Conservation (phyloP, 805 yeast species). For the Myxozyma sirexii region DNA sequence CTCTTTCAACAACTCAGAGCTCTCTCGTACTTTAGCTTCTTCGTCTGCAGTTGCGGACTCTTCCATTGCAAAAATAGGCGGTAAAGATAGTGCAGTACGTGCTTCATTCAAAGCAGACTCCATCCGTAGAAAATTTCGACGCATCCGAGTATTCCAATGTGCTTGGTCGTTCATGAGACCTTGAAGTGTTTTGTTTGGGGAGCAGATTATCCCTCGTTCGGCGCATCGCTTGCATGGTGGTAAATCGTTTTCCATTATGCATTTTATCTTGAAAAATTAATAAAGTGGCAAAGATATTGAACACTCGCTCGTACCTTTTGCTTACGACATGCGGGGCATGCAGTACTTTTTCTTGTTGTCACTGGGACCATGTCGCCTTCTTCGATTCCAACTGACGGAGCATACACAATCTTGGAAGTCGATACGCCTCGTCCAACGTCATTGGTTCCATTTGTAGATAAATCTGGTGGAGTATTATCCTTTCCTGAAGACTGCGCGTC, state of each 20-base stretch:
- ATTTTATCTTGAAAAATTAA: conserved; percentile 17
- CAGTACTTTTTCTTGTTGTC: conserved; percentile 22
- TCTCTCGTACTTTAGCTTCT: conserved; percentile 18
- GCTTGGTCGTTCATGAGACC: conserved; percentile 21
- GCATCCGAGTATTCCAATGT: conserved; percentile 22
- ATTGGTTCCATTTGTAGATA: not conserved
- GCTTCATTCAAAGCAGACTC: conserved; percentile 26
- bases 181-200: conserved; percentile 21
- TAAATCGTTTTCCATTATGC: conserved; percentile 27
- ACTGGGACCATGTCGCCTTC: conserved; percentile 9
- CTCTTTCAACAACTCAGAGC: conserved; percentile 9
- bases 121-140: conserved; percentile 10
- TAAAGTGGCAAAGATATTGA: not conserved
- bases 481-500: conserved; percentile 3
- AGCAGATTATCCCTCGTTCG: conserved; percentile 21
- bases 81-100: conserved; percentile 13
- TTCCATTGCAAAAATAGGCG: conserved; percentile 20
- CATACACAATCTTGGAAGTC: not conserved
- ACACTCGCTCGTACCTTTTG: conserved; percentile 15
- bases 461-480: conserved; percentile 5
- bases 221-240: conserved; percentile 31
- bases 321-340: conserved; percentile 30
- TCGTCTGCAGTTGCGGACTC: conserved; percentile 21
- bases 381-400: not conserved
- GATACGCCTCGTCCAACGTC: not conserved